Percentiles rank a stretch among this genome's conserved stretches.
These are phyloP conservation scores for Pleurotus djamor DNA, from an alignment of 768 basidiomycete species.

Conservation along the genomic window DNA sequence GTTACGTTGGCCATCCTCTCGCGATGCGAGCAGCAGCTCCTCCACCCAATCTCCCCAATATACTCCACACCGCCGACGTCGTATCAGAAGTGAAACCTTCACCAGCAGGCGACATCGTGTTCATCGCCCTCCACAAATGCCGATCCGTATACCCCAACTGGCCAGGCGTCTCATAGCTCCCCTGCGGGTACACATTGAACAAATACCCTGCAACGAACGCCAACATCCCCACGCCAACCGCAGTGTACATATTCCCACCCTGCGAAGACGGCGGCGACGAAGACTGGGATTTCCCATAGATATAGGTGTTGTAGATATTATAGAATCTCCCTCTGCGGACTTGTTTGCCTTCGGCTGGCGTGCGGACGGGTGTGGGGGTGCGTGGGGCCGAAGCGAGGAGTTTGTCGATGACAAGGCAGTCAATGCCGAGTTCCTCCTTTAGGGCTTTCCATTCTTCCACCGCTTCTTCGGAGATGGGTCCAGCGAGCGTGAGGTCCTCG, in stretches of 20 bases:
- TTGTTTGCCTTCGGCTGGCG: conserved; percentile 3
- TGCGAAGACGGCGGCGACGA: conserved; percentile 15
- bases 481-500: conserved; percentile 29
- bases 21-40: conserved; percentile 77
- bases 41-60: conserved; percentile 69
- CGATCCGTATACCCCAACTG: conserved; percentile 75
- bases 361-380: conserved; percentile 12
- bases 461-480: conserved; percentile 64
- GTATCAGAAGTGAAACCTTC: conserved; percentile 66
- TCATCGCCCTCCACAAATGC: conserved; percentile 77
- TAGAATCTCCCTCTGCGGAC: conserved; percentile 59
- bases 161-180: conserved; percentile 51
- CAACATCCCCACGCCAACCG: conserved; percentile 61
- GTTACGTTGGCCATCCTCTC: conserved; percentile 75
- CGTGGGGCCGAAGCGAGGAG: conserved; percentile 45
- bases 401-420: conserved; percentile 76
- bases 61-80: conserved; percentile 63
- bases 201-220: conserved; percentile 62
- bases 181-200: conserved; percentile 46
- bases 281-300: conserved; percentile 36
- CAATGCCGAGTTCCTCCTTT: conserved; percentile 77
- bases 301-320: conserved; percentile 83
- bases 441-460: conserved; percentile 77
- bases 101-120: conserved; percentile 64
- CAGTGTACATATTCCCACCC: conserved; percentile 47